Percentiles rank a stretch among this genome's conserved stretches.
Conservation (phyloP, 2,329 filamentous ascomycete species). For the Cercospora nicotianae region DNA sequence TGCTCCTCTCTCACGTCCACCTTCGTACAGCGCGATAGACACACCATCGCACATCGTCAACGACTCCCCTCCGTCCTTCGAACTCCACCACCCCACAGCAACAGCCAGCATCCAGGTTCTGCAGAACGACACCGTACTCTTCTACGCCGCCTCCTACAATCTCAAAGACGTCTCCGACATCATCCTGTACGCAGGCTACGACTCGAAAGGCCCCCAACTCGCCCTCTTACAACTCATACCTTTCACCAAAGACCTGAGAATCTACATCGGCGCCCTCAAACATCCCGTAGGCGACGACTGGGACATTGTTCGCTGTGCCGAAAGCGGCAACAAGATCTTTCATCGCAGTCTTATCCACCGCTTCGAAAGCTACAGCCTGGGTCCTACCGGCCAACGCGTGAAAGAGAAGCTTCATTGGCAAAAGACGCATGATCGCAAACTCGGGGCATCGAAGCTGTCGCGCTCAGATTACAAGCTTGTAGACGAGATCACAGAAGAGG, state of each 20-base stretch:
- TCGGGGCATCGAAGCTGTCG: conserved; percentile 20
- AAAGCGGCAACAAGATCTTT: conserved; percentile 19
- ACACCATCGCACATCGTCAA: not conserved
- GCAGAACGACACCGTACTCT: conserved; percentile 18
- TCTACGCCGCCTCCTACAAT: conserved; percentile 24
- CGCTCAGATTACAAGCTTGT: conserved; percentile 25
- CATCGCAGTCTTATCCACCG: conserved; percentile 12
- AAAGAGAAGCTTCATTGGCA: conserved; percentile 20
- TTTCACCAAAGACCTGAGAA: conserved; percentile 21
- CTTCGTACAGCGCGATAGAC: not conserved
- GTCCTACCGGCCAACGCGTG: not conserved
- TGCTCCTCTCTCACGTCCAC: not conserved
- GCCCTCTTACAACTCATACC: conserved; percentile 20
- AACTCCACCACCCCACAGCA: conserved; percentile 13
- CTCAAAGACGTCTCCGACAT: conserved; percentile 20
- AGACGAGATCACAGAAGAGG: conserved; percentile 17
- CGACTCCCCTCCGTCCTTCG: conserved; percentile 6
- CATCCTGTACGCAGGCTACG: conserved; percentile 27
- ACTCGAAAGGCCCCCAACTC: conserved; percentile 24
- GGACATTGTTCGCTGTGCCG: conserved; percentile 18
- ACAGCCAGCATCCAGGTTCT: conserved; percentile 19
- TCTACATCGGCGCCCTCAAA: conserved; percentile 24
- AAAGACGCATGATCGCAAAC: conserved; percentile 20
- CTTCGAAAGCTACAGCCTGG: conserved; percentile 14
- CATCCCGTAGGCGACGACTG: conserved; percentile 21